Evolutionary conservation across 345 rosid species (phyloP), one percentile per base, ranked within the genome.

Genomic region (Clarkia xantiana): DNA sequence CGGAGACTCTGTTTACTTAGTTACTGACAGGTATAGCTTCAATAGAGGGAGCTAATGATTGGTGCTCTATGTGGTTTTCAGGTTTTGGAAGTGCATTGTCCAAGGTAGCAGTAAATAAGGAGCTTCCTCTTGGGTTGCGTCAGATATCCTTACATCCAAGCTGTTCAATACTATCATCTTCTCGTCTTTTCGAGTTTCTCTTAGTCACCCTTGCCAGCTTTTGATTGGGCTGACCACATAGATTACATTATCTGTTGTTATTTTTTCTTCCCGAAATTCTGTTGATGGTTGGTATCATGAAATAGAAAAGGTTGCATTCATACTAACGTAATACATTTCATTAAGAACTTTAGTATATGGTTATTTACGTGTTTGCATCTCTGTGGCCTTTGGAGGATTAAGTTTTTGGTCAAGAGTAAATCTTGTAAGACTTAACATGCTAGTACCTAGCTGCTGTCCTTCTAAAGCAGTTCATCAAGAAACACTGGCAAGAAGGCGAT

Each of bases 401-500:
- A 14, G n/a, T 18, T 13, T 17, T 13, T 13, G 10, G 14, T 44
- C 43, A 19, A 40, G 34, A 40, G 3, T 41, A 39, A 10, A 2
- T 62, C 9, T 40, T 67, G 75, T 71, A 34, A 52, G 69, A 67
- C 46, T 89, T 90, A 69, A 85, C 91, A 16, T 53, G 38, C 45
- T 54, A 54, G 56, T 66, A 86, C 97, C 67, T 86, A 71, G 97
- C 97, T 63, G 94, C 94, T n/a, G 81, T 86, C 10, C 73, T 90
- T 67, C 60, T 90, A 56, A 90, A 86, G 76, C 94, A 83, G 65
- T 90, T 79, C 60, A 76, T 90, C 54, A 83, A 71, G 61, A 86
- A 77, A 59, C 97, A 86, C 58, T 90, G 95, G 95, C 84, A 75
- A 62, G 95, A 83, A 63, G 82, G 74, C 16, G 97, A 90, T 23